Base-by-base conservation (phyloP, 73 alveolate species). In the Durusdinium trenchii region DNA sequence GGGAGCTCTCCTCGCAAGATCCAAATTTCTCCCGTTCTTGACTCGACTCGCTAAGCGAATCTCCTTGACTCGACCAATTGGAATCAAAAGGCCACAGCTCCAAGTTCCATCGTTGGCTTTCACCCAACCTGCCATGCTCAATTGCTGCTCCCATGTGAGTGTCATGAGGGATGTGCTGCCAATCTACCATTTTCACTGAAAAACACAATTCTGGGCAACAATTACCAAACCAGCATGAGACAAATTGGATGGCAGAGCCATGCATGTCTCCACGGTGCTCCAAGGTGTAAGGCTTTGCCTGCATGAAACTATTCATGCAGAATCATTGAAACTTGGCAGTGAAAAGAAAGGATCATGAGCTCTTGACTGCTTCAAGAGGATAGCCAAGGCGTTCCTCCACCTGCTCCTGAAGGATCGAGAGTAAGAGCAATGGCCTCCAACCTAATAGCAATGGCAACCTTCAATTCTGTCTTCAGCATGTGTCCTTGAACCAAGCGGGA, bases 361-460 rank as follows among this genome's bases (percentile, higher is more conserved):
- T n/a, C n/a, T n/a, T n/a, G n/a, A n/a, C n/a, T n/a, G n/a, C 30
- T 20, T 38, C 86, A n/a, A 94, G 95, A 38, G 52, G 32, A 67
- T 52, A 94, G 1, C 99, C 99, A 30, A 94, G 99, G 36, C 99
- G 99, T 12, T 94, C 94, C 50, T 75, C 99, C 51, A 94, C 99
- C 99, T 94, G 99, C 94, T 94, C 99, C 76, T 51, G 69, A 28
- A 20, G 30, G 6, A 47, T 43, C 52, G n/a, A n/a, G n/a, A n/a
- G n/a, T n/a, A n/a, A n/a, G n/a, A n/a, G n/a, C n/a, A n/a, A n/a
- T n/a, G n/a, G 20, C 64, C 6, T 50, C 64, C 35, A 43, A 16
- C 28, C 47, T 79, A 9, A 12, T 47, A 42, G 64, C 35, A 18
- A 30, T 3, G 14, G n/a, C n/a, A n/a, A 28, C 38, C 42, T 4